Conservation (phyloP, 371 early-diverging fungal species). For the Dichotomocladium elegans region DNA sequence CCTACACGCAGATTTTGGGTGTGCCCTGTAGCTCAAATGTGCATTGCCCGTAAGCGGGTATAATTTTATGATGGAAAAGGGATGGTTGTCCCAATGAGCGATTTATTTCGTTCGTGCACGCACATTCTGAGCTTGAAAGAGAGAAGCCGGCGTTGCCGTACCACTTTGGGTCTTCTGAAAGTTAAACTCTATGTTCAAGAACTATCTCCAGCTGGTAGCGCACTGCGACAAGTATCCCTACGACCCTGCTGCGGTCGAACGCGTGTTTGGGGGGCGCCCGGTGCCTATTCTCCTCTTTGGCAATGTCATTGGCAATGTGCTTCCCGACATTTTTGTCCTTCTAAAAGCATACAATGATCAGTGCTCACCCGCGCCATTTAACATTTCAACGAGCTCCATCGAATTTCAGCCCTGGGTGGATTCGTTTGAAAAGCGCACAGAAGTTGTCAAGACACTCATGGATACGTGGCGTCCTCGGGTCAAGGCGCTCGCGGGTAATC, state of each 20-base stretch:
- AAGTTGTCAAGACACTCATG: constrained; percentile 31
- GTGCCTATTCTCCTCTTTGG: constrained; percentile 25
- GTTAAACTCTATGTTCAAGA: constrained; percentile 18
- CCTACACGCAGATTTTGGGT: too few species aligned
- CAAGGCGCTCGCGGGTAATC: constrained; percentile 21
- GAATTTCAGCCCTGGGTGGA: constrained; percentile 24
- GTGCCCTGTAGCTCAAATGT: too few species aligned
- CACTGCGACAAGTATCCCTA: constrained; percentile 48
- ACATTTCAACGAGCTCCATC: constrained; percentile 18
- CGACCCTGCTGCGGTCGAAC: constrained; percentile 6
- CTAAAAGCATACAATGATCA: constrained; percentile 28
- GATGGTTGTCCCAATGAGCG: too few species aligned
- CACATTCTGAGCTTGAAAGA: too few species aligned
- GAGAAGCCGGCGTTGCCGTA: too few species aligned
- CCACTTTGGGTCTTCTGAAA: too few species aligned
- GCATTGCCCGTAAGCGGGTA: too few species aligned
- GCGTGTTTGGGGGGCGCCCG: not conserved
- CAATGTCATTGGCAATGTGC: constrained; percentile 35
- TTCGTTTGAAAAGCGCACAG: constrained; percentile 30
- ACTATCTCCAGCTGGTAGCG: constrained; percentile 25
- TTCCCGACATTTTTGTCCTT: constrained; percentile 19
- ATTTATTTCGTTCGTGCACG: too few species aligned
- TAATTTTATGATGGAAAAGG: too few species aligned
- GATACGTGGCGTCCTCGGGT: constrained; percentile 36
- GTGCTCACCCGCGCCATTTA: constrained; percentile 19